Conservation (phyloP, 2,329 filamentous ascomycete genomes). For the Colletotrichum spaethianum region DNA sequence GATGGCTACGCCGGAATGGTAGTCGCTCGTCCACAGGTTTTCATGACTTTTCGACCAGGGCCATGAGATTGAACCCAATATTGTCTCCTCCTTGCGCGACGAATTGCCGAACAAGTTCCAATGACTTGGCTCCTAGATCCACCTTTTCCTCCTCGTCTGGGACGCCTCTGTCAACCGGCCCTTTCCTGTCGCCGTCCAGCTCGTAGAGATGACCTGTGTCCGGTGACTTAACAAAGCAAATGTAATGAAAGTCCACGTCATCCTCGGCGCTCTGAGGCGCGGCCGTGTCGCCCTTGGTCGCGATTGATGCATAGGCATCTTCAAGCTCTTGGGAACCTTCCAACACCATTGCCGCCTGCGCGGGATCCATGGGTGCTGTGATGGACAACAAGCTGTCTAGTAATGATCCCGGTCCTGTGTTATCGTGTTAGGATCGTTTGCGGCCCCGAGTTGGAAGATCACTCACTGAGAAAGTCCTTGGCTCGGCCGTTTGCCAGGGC, state of each 20-base stretch:
- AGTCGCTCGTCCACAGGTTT: neutral
- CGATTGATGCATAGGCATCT: slow-evolving; percentile 73
- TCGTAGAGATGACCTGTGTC: slow-evolving; percentile 73
- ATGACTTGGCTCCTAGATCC: slow-evolving; percentile 69
- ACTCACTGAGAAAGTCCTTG: slow-evolving; percentile 57
- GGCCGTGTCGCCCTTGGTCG: slow-evolving; percentile 71
- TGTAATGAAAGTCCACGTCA: slow-evolving; percentile 78
- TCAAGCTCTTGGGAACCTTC: slow-evolving; percentile 77
- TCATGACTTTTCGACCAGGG: slow-evolving; percentile 44
- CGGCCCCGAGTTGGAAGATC: slow-evolving; percentile 14
- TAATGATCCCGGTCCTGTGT: slow-evolving; percentile 39
- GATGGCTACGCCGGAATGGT: neutral
- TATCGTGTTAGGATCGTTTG: neutral
- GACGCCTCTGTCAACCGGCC: slow-evolving; percentile 69
- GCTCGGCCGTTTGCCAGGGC: slow-evolving; percentile 70
- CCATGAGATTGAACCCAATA: slow-evolving; percentile 50
- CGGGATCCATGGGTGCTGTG: slow-evolving; percentile 69
- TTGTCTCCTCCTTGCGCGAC: slow-evolving; percentile 47
- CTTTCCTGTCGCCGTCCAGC: slow-evolving; percentile 77
- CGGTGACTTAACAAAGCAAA: slow-evolving; percentile 75
- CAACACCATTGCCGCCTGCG: slow-evolving; percentile 70
- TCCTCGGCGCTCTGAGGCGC: slow-evolving; percentile 73
- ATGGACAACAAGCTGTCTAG: slow-evolving; percentile 72
- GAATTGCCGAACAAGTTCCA: slow-evolving; percentile 63
- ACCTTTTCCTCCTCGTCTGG: slow-evolving; percentile 56